Base-by-base conservation (phyloP, 192 early-diverging fungal species). In the Coemansia sp. region DNA sequence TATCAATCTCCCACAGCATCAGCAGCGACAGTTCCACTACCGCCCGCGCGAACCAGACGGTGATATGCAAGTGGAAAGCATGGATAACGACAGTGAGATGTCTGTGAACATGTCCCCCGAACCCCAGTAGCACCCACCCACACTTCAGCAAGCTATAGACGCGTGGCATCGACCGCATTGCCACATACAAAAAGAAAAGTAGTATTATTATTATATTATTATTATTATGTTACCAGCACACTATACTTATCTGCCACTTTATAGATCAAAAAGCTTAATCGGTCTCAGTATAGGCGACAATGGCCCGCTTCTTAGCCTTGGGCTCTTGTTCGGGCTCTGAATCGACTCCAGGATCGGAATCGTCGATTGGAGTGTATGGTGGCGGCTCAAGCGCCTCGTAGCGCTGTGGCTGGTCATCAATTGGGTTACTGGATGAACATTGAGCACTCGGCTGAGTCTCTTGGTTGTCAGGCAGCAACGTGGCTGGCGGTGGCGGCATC, bases 11-110 rank as follows among this genome's bases (percentile, higher is more conserved):
- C 31, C 43, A 16, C 69, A 70, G 38, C 68, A 34, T 7, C 34
- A 70, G 20, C 58, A 62, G 13, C 24, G 40, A 18, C 46, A 63
- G 24, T 24, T 31, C n/a, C 27, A 18, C 33, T 58, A 58, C 31
- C 55, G 55, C 33, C 16, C 55, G 7, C 57, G 57, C 57, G 57
- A 60, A 34, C 10, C 53, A 12, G 53, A 55, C 6, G 68, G 61
- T 15, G 66, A 52, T 43, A 47, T 20, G 33, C 27, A 40, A 12
- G 43, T 20, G 16, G 57, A 60, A 18, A 33, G 74, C 62, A 73
- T 70, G 55, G 79, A 81, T 46, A 69, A 81, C 49, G 74, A 67
- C 34, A 81, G 79, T 62, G 79, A 81, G 22, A 70, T 76, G 68
- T 81, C 79, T 2, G 79, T 81, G 31, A 71, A 76, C 5, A 38